Conservation (phyloP, 2,329 filamentous ascomycete genomes). For the Talaromyces islandicus region DNA sequence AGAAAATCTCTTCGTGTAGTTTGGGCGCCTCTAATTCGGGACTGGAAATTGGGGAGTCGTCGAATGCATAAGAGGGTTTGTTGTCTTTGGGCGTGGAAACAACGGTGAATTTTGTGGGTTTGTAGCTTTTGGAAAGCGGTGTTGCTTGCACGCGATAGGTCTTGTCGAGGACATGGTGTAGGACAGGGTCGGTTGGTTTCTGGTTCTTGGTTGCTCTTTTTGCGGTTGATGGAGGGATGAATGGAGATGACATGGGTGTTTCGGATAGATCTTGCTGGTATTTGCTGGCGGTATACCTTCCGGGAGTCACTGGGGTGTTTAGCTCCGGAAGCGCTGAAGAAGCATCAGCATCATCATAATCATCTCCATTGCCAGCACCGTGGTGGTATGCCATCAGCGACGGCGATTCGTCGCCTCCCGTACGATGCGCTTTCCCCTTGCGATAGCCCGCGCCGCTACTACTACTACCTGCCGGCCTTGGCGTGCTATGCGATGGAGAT, state of each 20-base stretch:
- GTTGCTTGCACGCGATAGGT: conserved; percentile 92
- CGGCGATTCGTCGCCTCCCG: conserved; percentile 20
- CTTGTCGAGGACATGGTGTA: conserved; percentile 91
- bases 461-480: conserved; percentile 22
- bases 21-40: conserved; percentile 76
- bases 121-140: conserved; percentile 57
- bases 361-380: conserved; percentile 53
- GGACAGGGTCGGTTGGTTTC: conserved; percentile 60
- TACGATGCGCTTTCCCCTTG: conserved; percentile 26
- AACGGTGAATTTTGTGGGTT: conserved; percentile 24
- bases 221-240: conserved; percentile 45
- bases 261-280: conserved; percentile 50
- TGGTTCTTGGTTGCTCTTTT: conserved; percentile 26
- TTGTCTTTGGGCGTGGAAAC: conserved; percentile 23
- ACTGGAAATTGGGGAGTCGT: conserved; percentile 59
- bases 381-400: conserved; percentile 45
- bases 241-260: conserved; percentile 54
- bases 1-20: conserved; percentile 78
- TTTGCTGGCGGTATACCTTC: conserved; percentile 22
- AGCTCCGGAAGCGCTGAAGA: conserved; percentile 32
- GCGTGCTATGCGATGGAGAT: conserved; percentile 44
- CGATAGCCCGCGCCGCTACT: too few relatives aligned
- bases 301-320: conserved; percentile 28
- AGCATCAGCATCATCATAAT: conserved; percentile 23
- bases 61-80: conserved; percentile 18